Base-by-base conservation (phyloP, 352 stramenopile species). In the Phytophthora meadii region DNA sequence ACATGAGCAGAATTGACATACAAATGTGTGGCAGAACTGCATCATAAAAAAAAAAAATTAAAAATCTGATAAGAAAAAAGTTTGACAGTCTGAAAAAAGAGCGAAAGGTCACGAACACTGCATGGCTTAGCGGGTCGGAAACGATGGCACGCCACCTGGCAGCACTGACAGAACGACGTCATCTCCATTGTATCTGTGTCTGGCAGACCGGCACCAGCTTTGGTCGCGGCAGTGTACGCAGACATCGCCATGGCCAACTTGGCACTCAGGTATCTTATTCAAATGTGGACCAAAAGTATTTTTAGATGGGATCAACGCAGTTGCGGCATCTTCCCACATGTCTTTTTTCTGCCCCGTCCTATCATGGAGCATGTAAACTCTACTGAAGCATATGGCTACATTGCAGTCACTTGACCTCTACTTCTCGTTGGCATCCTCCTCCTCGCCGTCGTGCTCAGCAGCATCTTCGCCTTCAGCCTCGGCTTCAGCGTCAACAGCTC, bases 1-100 rank as follows among this genome's bases (percentile, higher is more conserved):
- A 59, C 74, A 82, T 25, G 67, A 77, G 53, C 76, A 85, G 59
- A 77, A 85, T 58, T 67, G 74, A 48, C 76, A 84, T 51, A 82
- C 74, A 1, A 57, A 48, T 41, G 51, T 62, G 34, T 68, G 71
- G 54, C 76, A 84, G 42, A 70, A 77, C 76, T 84, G 53, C 52
- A 64, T 44, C 42, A 58, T 51, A 55, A 37, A 30, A 42, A 10
- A 45, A 24, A 49, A 48, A 41, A 41, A 12, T 27, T 49, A 34
- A 56, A 19, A 42, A 68, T 56, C 40, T 42, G 40, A 24, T 47
- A 61, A 34, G 61, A 57, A 19, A 54, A 40, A 28, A 32, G 30
- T 6, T 52, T 28, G 19, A 25, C 39, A 47, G 25, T 30, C 11
- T 24, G 40, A 41, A 22, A 22, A 22, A 22, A 2, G 22, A 22